Conservation (phyloP, 2,329 filamentous ascomycete genomes). For the Botrytis porri region DNA sequence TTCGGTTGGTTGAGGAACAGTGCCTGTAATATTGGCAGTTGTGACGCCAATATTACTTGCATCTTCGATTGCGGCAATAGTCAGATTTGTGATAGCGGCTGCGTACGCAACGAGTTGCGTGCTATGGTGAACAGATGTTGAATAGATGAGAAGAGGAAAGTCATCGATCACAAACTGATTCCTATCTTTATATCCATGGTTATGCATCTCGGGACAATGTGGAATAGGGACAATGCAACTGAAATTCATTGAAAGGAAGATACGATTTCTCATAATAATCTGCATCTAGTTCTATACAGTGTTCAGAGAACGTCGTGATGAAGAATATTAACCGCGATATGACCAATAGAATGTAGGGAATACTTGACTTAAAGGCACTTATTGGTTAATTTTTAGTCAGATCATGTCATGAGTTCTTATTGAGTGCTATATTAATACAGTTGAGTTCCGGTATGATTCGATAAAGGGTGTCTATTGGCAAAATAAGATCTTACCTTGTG, state of each 20-base stretch:
- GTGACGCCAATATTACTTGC: background rate
- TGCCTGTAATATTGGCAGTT: background rate
- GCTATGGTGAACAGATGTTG: background rate
- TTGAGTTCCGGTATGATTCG: background rate
- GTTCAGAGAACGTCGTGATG: background rate
- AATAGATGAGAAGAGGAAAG: background rate
- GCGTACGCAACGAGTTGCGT: constrained; percentile 6
- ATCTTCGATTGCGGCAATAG: background rate
- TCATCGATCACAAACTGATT: too few species aligned
- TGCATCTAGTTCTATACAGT: background rate
- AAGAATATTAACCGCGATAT: background rate
- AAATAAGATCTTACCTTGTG: background rate
- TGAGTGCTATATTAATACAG: too few species aligned
- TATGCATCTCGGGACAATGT: background rate
- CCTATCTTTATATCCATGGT: background rate
- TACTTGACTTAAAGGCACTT: too few species aligned
- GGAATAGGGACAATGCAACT: background rate
- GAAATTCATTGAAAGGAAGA: background rate
- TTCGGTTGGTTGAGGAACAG: background rate
- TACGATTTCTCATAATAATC: background rate
- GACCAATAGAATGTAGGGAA: background rate
- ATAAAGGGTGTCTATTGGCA: background rate
- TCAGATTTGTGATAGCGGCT: background rate
- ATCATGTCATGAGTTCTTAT: too few species aligned
- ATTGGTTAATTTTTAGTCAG: too few species aligned